Conservation (phyloP, 2,329 filamentous ascomycete genomes). For the Pseudogymnoascus sp. region DNA sequence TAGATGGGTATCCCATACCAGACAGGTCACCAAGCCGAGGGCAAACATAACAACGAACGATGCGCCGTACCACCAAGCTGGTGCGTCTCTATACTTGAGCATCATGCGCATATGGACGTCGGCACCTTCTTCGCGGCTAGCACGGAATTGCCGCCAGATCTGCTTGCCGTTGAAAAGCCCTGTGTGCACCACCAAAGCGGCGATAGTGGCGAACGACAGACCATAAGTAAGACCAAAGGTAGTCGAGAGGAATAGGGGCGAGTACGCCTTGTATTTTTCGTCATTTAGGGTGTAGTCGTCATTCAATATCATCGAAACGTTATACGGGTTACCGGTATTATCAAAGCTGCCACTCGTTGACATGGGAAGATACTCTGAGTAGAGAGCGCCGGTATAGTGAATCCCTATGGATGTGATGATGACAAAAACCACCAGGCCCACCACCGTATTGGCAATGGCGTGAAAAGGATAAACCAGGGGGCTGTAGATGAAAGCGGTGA, state of each 20-base stretch:
- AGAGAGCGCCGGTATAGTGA: conserved; percentile 57
- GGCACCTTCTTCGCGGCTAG: conserved; percentile 30
- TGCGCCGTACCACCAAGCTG: conserved; percentile 47
- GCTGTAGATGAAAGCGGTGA: conserved; percentile 58
- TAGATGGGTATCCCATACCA: conserved; percentile 54
- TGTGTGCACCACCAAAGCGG: conserved; percentile 52
- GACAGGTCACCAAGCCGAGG: conserved; percentile 35
- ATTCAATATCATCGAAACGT: conserved; percentile 52
- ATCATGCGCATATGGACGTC: conserved; percentile 49
- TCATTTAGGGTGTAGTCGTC: conserved; percentile 48
- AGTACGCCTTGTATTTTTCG: conserved; percentile 53
- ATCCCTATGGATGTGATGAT: conserved; percentile 49
- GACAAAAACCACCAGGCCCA: conserved; percentile 49
- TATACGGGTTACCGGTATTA: conserved; percentile 52
- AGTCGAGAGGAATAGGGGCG: conserved; percentile 54
- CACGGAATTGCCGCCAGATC: conserved; percentile 40
- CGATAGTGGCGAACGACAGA: conserved; percentile 58
- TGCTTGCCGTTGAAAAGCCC: conserved; percentile 57
- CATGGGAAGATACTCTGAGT: conserved; percentile 52
- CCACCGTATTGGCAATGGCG: conserved; percentile 47
- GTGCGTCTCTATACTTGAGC: conserved; percentile 45
- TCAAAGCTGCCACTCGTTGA: conserved; percentile 54
- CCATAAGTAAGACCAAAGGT: conserved; percentile 50
- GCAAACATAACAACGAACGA: conserved; percentile 42
- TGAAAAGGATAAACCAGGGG: conserved; percentile 38